Evolutionary conservation across 2,329 filamentous ascomycete genomes (phyloP), one percentile per base, ranked within the genome.

Genomic region (Fusarium sp.): DNA sequence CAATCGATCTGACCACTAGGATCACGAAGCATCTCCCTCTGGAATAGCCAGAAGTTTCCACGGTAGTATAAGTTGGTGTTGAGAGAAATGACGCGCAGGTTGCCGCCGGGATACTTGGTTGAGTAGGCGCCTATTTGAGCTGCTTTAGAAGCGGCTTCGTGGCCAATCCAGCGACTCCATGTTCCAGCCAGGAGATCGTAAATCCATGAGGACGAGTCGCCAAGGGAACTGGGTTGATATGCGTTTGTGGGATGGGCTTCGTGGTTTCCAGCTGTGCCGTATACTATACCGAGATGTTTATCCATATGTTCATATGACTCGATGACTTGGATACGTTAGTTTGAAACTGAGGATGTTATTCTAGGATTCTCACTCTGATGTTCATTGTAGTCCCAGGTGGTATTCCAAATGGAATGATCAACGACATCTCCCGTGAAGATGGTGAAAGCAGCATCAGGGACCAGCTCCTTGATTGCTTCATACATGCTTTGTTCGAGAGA

Each of bases 371-470:
- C 51, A 79, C 77, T 77, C 30, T 69, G 64, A 9, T 74, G 49
- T 17, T 69, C 58, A 44, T 80, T 80, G 53, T 76, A 74, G 15
- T 70, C 43, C 42, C 73, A 46, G 21, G 77, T 79, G 3, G 82
- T 83, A 53, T 80, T 78, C 83, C 83, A 85, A 47, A 84, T 70
- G 3, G 79, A 81, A 56, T 86, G 84, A 56, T 87, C 83, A 11
- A 88, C 78, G 26, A 88, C 80, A 61, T 89, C 86, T 7, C 87
- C 87, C 0, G 86, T 89, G 75, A 87, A 89, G 48, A 89, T 79
- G n/a, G 81, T 77, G 60, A 89, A 86, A 3, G 80, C 79, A 0
- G 83, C 81, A 57, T 85, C 77, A 2, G 81, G 81, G 1, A 79
- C 81, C 15, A 84, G 62, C 9, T 76, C 65, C 44, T 77, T 78